Evolutionary conservation across 371 early-diverging fungal species (phyloP).

Genomic region (Capniomyces stellatus): DNA sequence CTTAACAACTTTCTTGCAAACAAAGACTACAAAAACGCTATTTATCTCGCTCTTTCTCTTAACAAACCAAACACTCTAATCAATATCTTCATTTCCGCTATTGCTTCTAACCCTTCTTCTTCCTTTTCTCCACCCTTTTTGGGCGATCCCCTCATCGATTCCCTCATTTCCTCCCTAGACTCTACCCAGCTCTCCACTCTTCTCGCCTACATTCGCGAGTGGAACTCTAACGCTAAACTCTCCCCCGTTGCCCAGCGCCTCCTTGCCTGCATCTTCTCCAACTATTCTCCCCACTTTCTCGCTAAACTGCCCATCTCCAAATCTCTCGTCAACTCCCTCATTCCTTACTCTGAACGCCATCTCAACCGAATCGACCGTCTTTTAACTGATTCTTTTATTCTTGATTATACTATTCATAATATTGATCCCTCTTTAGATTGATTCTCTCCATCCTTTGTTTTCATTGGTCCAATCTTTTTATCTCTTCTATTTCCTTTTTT

Average conservation of each 20-base stretch:
- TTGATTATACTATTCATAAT: constrained; percentile 71
- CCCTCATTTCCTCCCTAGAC: too few relatives aligned
- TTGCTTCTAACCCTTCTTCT: too few relatives aligned
- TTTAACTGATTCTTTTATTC: constrained; percentile 65
- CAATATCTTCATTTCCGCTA: too few relatives aligned
- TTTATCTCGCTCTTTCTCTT: constrained; percentile 71
- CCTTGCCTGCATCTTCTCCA: constrained; percentile 51
- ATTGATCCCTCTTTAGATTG: constrained; percentile 30
- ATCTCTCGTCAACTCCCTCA: constrained; percentile 44
- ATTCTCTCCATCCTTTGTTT: too few relatives aligned
- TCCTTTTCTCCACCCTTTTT: too few relatives aligned
- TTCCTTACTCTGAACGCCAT: constrained; percentile 87
- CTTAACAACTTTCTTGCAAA: constrained; percentile 61
- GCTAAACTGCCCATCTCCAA: constrained; percentile 54
- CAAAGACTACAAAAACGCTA: constrained; percentile 85
- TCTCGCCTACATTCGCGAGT: constrained; percentile 69
- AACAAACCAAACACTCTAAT: constrained; percentile 80
- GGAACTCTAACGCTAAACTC: constrained; percentile 84
- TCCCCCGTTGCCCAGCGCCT: constrained; percentile 63
- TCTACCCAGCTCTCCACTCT: constrained; percentile 44
- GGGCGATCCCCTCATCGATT: too few relatives aligned
- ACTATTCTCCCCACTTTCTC: constrained; percentile 40
- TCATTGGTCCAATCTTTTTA: too few relatives aligned
- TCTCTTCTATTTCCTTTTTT: too few relatives aligned
- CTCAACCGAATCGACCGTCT: constrained; percentile 61